Conservation (phyloP, 495 filamentous ascomycete species). For the Hypoxylon lenormandii region DNA sequence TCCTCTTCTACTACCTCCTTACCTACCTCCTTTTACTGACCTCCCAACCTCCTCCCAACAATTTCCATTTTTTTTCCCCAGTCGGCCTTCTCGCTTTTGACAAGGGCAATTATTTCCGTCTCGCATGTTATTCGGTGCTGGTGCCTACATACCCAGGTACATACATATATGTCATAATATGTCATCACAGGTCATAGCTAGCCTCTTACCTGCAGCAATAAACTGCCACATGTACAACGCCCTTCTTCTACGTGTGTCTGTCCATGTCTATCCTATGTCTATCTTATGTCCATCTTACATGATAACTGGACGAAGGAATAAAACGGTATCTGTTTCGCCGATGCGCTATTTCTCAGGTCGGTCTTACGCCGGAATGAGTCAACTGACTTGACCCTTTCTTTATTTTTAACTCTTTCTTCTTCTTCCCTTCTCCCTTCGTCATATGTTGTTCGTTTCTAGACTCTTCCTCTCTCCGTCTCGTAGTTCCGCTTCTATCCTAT, state of each 20-base stretch:
- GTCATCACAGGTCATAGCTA: background rate
- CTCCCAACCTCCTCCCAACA: background rate
- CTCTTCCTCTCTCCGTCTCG: conserved; percentile 30
- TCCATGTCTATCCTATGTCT: conserved; percentile 6
- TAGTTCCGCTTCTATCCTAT: conserved; percentile 38
- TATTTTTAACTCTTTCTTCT: conserved; percentile 19
- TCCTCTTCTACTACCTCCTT: conserved; percentile 1
- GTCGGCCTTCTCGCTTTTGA: too few species aligned
- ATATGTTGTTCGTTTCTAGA: conserved; percentile 25
- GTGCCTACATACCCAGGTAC: conserved; percentile 24
- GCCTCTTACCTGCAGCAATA: background rate
- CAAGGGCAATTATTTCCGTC: too few species aligned
- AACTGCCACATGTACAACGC: conserved; percentile 8
- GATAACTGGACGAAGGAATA: background rate
- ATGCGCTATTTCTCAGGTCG: conserved; percentile 34
- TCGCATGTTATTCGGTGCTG: too few species aligned
- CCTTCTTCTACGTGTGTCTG: conserved; percentile 1
- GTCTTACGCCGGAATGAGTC: conserved; percentile 32
- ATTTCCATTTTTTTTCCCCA: too few species aligned
- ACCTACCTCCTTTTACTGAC: background rate
- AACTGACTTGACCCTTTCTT: conserved; percentile 30
- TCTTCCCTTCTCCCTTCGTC: conserved; percentile 5
- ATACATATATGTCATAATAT: too few species aligned
- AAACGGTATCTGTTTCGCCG: conserved; percentile 18
- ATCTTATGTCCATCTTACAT: background rate